These are phyloP conservation scores for Fusarium sp. DNA, from an alignment of 2,329 filamentous ascomycete genomes.

Conservation along the genomic window DNA sequence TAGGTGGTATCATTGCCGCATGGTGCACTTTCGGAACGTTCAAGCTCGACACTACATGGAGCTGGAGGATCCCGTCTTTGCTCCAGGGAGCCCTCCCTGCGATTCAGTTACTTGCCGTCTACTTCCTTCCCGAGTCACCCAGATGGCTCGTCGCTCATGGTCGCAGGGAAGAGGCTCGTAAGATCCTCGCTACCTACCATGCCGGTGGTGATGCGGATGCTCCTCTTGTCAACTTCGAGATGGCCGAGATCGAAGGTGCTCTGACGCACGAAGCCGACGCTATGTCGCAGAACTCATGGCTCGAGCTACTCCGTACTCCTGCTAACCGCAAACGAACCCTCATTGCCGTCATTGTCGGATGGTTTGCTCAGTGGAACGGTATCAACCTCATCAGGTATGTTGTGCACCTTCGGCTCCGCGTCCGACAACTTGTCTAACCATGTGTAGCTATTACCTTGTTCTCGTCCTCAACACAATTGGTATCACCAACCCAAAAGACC, in stretches of 20 bases:
- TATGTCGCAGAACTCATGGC: constrained; percentile 51
- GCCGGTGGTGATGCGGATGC: constrained; percentile 55
- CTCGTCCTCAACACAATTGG: constrained; percentile 54
- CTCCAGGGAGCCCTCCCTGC: constrained; percentile 41
- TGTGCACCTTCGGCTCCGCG: neutral
- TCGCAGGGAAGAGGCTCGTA: constrained; percentile 50
- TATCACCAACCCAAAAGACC: constrained; percentile 52
- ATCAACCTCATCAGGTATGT: constrained; percentile 32
- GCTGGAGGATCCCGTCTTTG: constrained; percentile 46
- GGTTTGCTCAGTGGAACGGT: constrained; percentile 41
- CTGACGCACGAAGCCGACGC: constrained; percentile 48
- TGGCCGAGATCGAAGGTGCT: constrained; percentile 54
- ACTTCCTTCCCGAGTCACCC: constrained; percentile 46
- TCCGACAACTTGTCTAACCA: neutral
- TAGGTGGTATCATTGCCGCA: constrained; percentile 47
- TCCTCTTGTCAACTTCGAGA: constrained; percentile 55
- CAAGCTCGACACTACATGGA: constrained; percentile 37
- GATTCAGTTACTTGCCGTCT: constrained; percentile 41
- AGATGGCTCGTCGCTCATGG: constrained; percentile 49
- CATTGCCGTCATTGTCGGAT: constrained; percentile 38
- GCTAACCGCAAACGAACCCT: constrained; percentile 44
- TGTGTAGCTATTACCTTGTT: constrained; percentile 50
- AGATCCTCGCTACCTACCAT: constrained; percentile 55
- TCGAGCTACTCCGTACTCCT: constrained; percentile 54
- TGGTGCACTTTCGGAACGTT: constrained; percentile 48